These are phyloP conservation scores for Ascomycota sp. DNA, from an alignment of 2,329 filamentous ascomycete genomes.

Conservation along the genomic window DNA sequence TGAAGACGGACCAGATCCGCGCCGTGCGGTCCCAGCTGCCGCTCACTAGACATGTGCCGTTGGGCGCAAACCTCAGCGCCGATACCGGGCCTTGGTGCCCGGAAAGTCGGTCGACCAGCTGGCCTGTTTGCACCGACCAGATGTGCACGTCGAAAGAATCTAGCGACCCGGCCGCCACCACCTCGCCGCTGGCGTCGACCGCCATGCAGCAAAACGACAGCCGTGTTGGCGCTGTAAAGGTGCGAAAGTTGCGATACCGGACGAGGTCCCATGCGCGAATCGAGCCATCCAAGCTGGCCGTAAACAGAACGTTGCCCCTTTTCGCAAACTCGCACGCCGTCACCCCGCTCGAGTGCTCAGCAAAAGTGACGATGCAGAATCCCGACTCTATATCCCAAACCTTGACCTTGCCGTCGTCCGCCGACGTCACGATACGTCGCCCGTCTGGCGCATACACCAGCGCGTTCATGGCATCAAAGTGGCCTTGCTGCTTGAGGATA, in stretches of 20 bases:
- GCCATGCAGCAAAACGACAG: conserved; percentile 85
- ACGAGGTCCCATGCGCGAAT: conserved; percentile 91
- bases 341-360: conserved; percentile 83
- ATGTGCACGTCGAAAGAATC: conserved; percentile 96
- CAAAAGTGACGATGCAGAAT: conserved; percentile 95
- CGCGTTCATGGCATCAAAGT: conserved; percentile 88
- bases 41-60: conserved; percentile 63
- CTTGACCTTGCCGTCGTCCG: conserved; percentile 95
- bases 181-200: conserved; percentile 90
- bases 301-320: conserved; percentile 87
- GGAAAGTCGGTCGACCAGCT: conserved; percentile 70
- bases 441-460: conserved; percentile 86
- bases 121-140: conserved; percentile 95
- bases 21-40: conserved; percentile 95
- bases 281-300: conserved; percentile 80
- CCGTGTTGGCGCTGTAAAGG: conserved; percentile 80
- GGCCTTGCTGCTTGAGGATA: conserved; percentile 91
- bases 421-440: conserved; percentile 74
- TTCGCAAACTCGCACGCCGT: conserved; percentile 90
- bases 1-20: conserved; percentile 88
- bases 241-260: conserved; percentile 87
- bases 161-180: conserved; percentile 81
- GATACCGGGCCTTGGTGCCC: conserved; percentile 91
- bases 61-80: conserved; percentile 67
- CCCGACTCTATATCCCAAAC: conserved; percentile 94